phyloP scores from a whole-genome alignment of 2,329 filamentous ascomycete genomes.

The Penicillium sp. region DNA sequence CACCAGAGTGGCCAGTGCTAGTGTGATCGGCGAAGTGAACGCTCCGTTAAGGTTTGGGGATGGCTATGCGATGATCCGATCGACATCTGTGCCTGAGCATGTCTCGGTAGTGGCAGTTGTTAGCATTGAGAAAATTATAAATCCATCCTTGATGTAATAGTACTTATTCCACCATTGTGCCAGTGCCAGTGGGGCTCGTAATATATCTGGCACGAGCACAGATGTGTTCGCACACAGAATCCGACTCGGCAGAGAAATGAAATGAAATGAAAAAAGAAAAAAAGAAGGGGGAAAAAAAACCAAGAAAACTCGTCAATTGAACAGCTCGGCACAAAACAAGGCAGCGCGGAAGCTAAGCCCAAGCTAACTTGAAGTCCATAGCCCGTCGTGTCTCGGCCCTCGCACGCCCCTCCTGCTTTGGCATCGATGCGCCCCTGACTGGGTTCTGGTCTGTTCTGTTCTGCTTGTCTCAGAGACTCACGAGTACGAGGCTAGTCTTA shows the following conservation, averaged over 20 bases:
- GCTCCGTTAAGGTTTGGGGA: conserved; percentile 9
- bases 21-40: not conserved
- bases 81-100: not conserved
- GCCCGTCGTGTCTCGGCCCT: conserved; percentile 25
- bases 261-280: not conserved
- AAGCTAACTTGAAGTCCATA: no score
- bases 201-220: not conserved
- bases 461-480: not conserved
- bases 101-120: conserved; percentile 1
- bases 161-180: no score
- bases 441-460: not conserved
- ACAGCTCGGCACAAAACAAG: conserved; percentile 25
- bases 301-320: not conserved
- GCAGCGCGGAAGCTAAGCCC: conserved; percentile 18
- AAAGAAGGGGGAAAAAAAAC: no score
- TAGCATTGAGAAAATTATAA: not conserved
- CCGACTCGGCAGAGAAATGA: no score
- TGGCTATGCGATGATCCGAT: not conserved
- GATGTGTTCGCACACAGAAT: not conserved
- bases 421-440: conserved; percentile 3
- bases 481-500: no score
- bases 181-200: not conserved
- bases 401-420: conserved; percentile 13
- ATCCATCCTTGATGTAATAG: no score
- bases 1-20: not conserved